Base-by-base conservation (phyloP, 352 stramenopile species). In the Pythium scleroteichum region DNA sequence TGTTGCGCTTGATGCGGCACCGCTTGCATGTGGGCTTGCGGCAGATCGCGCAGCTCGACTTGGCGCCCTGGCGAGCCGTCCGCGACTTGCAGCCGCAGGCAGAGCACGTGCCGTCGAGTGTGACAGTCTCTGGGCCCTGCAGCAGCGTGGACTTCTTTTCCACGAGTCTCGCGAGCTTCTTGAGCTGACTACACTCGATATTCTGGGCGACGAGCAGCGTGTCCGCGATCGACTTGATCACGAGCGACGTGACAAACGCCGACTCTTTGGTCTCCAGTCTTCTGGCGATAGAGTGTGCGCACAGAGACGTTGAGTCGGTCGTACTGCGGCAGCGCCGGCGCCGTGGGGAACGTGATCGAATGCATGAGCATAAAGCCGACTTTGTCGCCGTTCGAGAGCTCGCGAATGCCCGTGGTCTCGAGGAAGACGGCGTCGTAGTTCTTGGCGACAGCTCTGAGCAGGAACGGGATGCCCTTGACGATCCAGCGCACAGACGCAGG, bases 401-500 rank as follows among this genome's bases (percentile, higher is more conserved):
- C 62, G 1, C 64, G 74, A 3, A 69, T 75, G 10, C 80, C 80
- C 8, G 73, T 86, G 13, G 76, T 61, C 52, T 90, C 78, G 7
- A 88, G 50, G 46, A 72, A 85, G 10, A 90, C 66, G 6, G 77
- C 62, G 68, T 88, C 78, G 19, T 78, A 72, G 38, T 79, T 75
- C 38, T 78, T 72, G 23, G 57, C 19, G 27, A 86, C 38, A 1
- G 63, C 63, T 46, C 76, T 69, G 1, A 85, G 53, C 33, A 73
- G 62, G n/a, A 85, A 44, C 42, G 75, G 65, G 35, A 76, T 71
- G 32, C 62, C 63, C 8, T 81, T 76, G 56, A 82, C 78, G 22
- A 85, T 29, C 79, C 77, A 89, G 46, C 84, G 85, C 50, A 89
- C 64, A 17, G 69, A 75, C 75, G 85, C 27, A 80, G 66, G 53